phyloP scores from a whole-genome alignment of 108 stramenopile genomes.

The Nitzschia sp. region DNA sequence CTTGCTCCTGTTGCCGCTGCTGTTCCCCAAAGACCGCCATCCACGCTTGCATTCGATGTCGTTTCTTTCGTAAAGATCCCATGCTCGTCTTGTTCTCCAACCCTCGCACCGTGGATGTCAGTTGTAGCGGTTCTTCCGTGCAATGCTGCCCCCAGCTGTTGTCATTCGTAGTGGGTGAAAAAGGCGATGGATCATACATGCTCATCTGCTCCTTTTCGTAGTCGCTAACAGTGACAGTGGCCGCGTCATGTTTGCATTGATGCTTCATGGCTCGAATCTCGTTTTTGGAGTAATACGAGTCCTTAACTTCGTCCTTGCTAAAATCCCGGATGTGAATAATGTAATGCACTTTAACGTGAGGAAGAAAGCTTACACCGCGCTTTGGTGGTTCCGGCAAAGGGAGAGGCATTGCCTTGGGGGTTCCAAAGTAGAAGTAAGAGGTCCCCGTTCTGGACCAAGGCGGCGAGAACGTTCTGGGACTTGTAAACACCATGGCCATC shows the following conservation, averaged over 20 bases:
- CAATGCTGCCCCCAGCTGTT: no score
- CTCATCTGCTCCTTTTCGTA: background rate
- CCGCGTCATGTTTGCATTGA: background rate
- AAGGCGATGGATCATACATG: background rate
- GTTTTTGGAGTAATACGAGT: constrained; percentile 17
- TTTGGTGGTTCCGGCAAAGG: background rate
- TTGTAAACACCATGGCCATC: background rate
- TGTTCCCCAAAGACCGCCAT: constrained; percentile 26
- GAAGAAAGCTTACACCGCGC: constrained; percentile 8
- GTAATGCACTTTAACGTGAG: background rate
- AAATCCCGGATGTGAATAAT: constrained; percentile 17
- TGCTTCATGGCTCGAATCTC: constrained; percentile 26
- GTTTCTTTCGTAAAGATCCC: background rate
- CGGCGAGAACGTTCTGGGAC: background rate
- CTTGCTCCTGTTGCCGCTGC: constrained; percentile 6
- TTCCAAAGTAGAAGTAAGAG: background rate
- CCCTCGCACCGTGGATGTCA: constrained; percentile 7
- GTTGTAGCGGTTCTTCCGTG: no score
- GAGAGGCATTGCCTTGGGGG: background rate
- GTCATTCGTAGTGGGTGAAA: background rate
- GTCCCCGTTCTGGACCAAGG: background rate
- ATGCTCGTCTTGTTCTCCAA: constrained; percentile 22
- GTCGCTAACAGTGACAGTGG: background rate
- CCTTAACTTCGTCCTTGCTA: constrained; percentile 5
- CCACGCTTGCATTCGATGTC: constrained; percentile 10